phyloP scores from a whole-genome alignment of 495 filamentous ascomycete genomes.

The Aspergillus saccharolyticus region DNA sequence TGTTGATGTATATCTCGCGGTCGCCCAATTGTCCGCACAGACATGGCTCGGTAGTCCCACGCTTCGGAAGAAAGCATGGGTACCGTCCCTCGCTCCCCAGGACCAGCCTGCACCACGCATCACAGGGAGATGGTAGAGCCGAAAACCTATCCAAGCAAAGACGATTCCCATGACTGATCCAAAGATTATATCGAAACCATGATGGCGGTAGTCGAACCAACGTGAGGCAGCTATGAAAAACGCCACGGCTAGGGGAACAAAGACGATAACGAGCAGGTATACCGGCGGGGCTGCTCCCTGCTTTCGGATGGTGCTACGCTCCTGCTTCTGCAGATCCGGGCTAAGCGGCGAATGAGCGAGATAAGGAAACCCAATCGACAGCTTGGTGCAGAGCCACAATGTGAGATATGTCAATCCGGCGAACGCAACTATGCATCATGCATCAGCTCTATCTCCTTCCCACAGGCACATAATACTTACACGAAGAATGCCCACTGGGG shows the following conservation, averaged over 20 bases:
- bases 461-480: slow-evolving; percentile 33
- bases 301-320: slow-evolving; percentile 31
- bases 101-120: slow-evolving; percentile 52
- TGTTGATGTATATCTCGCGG: background rate
- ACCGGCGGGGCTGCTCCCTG: slow-evolving; percentile 57
- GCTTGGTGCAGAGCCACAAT: slow-evolving; percentile 60
- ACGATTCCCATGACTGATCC: slow-evolving; percentile 53
- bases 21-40: slow-evolving; percentile 32
- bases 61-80: slow-evolving; percentile 54
- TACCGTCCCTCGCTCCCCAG: slow-evolving; percentile 41
- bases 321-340: slow-evolving; percentile 20
- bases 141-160: slow-evolving; percentile 53
- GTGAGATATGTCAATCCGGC: slow-evolving; percentile 59
- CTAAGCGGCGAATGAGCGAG: slow-evolving; percentile 40
- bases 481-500: slow-evolving; percentile 64
- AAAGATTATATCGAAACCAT: slow-evolving; percentile 60
- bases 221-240: slow-evolving; percentile 59
- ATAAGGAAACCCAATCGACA: slow-evolving; percentile 58
- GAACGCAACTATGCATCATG: slow-evolving; percentile 46
- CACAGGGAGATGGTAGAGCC: slow-evolving; percentile 67
- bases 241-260: slow-evolving; percentile 53
- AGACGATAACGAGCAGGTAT: slow-evolving; percentile 50
- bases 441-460: background rate
- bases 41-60: slow-evolving; percentile 51
- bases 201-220: slow-evolving; percentile 59